Evolutionary conservation across 2,329 filamentous ascomycete genomes (phyloP).

Genomic region (Neopestalotiopsis sp.): DNA sequence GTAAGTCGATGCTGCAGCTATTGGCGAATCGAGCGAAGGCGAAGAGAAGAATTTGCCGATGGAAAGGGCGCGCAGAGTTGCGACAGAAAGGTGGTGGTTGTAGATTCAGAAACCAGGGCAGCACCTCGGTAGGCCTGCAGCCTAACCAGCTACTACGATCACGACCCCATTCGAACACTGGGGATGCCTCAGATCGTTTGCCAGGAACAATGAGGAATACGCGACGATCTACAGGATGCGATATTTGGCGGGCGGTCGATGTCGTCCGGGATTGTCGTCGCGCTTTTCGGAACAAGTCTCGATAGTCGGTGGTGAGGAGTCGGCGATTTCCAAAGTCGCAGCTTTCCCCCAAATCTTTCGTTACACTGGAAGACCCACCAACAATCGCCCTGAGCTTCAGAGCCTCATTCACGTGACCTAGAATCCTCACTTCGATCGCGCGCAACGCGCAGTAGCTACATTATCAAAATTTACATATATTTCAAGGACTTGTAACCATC

Average conservation of each 20-base stretch:
- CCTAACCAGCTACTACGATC: constrained; percentile 12
- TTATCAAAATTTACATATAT: too few relatives aligned
- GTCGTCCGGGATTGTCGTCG: background rate
- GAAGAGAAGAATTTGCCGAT: background rate
- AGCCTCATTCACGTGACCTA: constrained; percentile 17
- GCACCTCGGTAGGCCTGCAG: constrained; percentile 13
- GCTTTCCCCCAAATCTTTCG: constrained; percentile 17
- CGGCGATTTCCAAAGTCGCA: constrained; percentile 4
- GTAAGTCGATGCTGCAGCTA: background rate
- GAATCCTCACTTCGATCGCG: background rate
- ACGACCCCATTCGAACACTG: constrained; percentile 14
- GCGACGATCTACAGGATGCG: background rate
- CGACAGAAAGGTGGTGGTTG: background rate
- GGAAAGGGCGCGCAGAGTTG: constrained; percentile 3
- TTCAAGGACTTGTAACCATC: too few relatives aligned
- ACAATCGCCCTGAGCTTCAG: background rate
- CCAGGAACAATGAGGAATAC: background rate
- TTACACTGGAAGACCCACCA: constrained; percentile 12
- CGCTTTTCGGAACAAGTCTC: background rate
- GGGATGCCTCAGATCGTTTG: background rate
- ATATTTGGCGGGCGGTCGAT: too few relatives aligned
- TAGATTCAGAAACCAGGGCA: background rate
- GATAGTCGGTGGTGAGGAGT: constrained; percentile 10
- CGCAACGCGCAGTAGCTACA: too few relatives aligned
- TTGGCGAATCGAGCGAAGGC: background rate